Evolutionary conservation across 2,329 filamentous ascomycete species (phyloP), one percentile per base, ranked within the genome.

Genomic region (Fusarium odoratissimum): DNA sequence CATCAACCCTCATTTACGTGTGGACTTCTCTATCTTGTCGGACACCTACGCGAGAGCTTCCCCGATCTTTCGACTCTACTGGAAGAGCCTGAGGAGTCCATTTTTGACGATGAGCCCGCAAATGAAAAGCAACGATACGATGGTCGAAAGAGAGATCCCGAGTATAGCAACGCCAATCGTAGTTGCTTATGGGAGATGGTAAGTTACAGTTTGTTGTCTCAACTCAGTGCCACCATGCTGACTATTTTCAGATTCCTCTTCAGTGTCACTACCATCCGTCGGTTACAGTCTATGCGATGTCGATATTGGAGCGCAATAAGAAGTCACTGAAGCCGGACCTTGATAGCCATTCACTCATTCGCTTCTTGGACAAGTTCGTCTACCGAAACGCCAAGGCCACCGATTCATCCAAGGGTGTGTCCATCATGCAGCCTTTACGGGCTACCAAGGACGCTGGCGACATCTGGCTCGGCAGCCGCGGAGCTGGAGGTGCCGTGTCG

Each of bases 341-440:
- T 57, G 92, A 93, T 21, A 91, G 94, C 64, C 95, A 98, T 81
- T 96, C 94, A 3, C 88, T 99, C 54, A 96, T 96, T 78, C 93
- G 97, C 81, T 99, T 99, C 87, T 87, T 99, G 64, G 96, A 99
- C 83, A 95, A 97, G 76, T 99, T 99, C 82, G 94, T 97, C n/a
- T 99, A 98, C 87, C 92, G 94, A 75, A 97, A 96, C 77, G 91
- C 95, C 69, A 97, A 97, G 86, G 86, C 91, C 8, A 88, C 88
- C 21, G 86, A 89, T 57, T 82, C 86, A 37, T 86, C 90, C 35
- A 93, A 93, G 72, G 97, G 97, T 55, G 88, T 89, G 33, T 98
- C 95, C 31, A 97, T 99, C 82, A 99, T 99, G 96, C 96, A 99
- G 82, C 96, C 97, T 42, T 89, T 98, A 30, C 82, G 84, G 38